Evolutionary conservation across 352 stramenopile species (phyloP).

Genomic region (Phytophthora lateralis): DNA sequence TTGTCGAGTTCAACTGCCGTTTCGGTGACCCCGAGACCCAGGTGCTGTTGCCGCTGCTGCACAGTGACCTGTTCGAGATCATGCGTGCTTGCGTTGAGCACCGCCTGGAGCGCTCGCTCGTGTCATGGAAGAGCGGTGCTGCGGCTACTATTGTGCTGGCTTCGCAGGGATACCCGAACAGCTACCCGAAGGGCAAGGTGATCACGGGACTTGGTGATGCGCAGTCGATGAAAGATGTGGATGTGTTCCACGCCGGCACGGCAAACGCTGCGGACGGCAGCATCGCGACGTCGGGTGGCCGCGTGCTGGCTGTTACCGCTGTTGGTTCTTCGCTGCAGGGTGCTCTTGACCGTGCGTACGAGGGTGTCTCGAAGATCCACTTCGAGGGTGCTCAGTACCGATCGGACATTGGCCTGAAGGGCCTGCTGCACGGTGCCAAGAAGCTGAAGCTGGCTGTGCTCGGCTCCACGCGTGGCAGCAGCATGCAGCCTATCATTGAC

Average conservation of each 20-base stretch:
- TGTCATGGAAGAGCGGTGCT: constrained; percentile 89
- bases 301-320: constrained; percentile 97
- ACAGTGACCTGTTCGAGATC: constrained; percentile 98
- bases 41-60: constrained; percentile 96
- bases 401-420: constrained; percentile 97
- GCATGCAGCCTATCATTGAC: constrained; percentile 96
- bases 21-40: constrained; percentile 99
- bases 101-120: constrained; percentile 85
- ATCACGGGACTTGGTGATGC: constrained; percentile 94
- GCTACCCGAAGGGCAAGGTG: constrained; percentile 97
- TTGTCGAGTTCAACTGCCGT: constrained; percentile 99
- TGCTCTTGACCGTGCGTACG: constrained; percentile 94
- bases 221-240: constrained; percentile 85
- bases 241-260: constrained; percentile 99
- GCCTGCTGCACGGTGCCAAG: constrained; percentile 89
- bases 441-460: constrained; percentile 93
- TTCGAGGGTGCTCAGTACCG: constrained; percentile 96
- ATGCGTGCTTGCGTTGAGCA: constrained; percentile 96
- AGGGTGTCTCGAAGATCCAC: constrained; percentile 83
- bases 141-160: constrained; percentile 97
- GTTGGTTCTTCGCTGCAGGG: constrained; percentile 88
- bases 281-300: constrained; percentile 94
- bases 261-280: constrained; percentile 58
- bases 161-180: constrained; percentile 97
- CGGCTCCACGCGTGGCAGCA: constrained; percentile 96